Percentiles rank a stretch among this genome's conserved stretches.
Evolutionary conservation across 2,329 filamentous ascomycete species (phyloP).

Genomic region (Plectosphaerella cucumerina): DNA sequence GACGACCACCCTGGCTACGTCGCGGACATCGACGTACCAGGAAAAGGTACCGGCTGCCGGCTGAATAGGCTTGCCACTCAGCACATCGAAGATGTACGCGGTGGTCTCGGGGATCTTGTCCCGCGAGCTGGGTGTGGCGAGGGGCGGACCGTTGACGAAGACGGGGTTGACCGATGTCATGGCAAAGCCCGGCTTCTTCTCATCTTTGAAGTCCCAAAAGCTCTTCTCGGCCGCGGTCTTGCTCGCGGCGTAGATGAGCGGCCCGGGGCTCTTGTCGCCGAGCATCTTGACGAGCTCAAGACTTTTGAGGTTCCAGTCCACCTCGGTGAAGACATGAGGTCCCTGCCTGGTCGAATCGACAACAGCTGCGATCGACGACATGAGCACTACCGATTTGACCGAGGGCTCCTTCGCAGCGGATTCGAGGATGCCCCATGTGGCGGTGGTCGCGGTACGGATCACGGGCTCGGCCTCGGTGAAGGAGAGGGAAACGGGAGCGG

Average conservation of each 20-base stretch:
- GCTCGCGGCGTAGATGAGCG: constrained; percentile 18
- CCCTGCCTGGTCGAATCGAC: constrained; percentile 25
- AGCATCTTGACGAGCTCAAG: background rate
- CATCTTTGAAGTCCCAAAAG: constrained; percentile 20
- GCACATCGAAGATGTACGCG: constrained; percentile 5
- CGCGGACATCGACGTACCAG: constrained; percentile 9
- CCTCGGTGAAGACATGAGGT: constrained; percentile 9
- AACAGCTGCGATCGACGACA: constrained; percentile 45
- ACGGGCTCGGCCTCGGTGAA: background rate
- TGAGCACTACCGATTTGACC: constrained; percentile 41
- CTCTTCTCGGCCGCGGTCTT: constrained; percentile 21
- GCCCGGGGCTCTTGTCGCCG: constrained; percentile 8
- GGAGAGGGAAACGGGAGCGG: constrained; percentile 23
- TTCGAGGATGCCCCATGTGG: constrained; percentile 1
- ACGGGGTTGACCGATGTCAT: constrained; percentile 19
- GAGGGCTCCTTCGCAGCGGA: constrained; percentile 5
- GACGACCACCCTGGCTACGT: constrained; percentile 5
- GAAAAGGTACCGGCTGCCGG: background rate
- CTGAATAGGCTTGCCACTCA: constrained; percentile 2
- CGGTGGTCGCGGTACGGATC: background rate
- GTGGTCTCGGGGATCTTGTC: background rate
- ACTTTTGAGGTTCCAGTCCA: background rate
- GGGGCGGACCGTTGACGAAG: constrained; percentile 8
- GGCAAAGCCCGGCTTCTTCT: constrained; percentile 17
- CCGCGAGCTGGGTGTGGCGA: constrained; percentile 14